Evolutionary conservation across 306 rosid species (phyloP), one percentile per base, ranked within the genome.

Genomic region (Pachyrhizus erosus): DNA sequence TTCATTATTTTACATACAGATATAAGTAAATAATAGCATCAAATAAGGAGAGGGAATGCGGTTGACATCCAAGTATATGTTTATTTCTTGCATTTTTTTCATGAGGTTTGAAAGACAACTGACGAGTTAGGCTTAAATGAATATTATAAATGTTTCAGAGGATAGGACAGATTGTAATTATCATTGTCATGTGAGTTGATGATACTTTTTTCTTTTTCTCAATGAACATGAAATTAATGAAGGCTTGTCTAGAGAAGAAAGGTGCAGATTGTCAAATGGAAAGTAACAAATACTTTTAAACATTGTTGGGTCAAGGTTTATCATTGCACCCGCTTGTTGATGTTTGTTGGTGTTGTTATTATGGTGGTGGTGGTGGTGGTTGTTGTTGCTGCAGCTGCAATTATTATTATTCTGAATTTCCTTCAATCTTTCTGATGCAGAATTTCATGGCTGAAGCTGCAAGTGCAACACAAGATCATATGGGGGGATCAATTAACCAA

Each of bases 401-500:
- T 37, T 67, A 7, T 73, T 48, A 0, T 27, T 68, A 11, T 73
- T 49, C 27, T 75, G 52, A 78, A 62, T 7, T 34, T 71, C 0
- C 26, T 0, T 70, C 51, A 39, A 76, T 57, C 42, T 70, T n/a
- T 83, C 45, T 73, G 85, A 70, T 72, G 70, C 90, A 87, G 92
- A 89, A 89, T 77, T 89, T 87, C 85, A 89, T 89, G 89, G 92
- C 89, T 74, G 90, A 87, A 83, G 92, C 92, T 62, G 92, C 92
- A 29, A 85, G 78, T 69, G 80, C 90, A 2, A 51, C 80, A 31
- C 89, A 83, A 79, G 90, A 89, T 29, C 87, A 79, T 15, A 80
- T 83, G 75, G 89, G 87, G 43, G 88, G 86, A 66, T 73, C 89
- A 61, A 70, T 83, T 24, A 82, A 79, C 66, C 89, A 87, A 64